phyloP scores from a whole-genome alignment of 2,329 filamentous ascomycete species.

The Leptosphaerulina australis region DNA sequence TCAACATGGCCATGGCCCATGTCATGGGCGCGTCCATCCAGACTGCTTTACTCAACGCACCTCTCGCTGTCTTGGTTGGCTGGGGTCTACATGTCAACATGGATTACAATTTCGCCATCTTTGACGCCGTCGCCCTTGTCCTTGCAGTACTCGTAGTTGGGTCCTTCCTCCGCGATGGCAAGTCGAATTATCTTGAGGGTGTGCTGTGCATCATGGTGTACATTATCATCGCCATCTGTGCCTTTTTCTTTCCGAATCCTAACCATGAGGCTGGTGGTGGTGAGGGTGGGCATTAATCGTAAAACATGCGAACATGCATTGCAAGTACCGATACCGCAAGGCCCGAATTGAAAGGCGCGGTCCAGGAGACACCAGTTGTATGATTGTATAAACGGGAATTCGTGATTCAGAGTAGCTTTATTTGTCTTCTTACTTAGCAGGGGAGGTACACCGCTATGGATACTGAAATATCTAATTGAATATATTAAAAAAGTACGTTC shows the following conservation, averaged over 20 bases:
- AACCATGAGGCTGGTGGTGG: constrained; percentile 4
- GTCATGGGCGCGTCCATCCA: constrained; percentile 87
- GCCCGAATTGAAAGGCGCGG: background rate
- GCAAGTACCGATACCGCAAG: background rate
- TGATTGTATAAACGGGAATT: constrained; percentile 9
- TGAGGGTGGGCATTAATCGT: constrained; percentile 24
- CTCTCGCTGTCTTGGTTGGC: constrained; percentile 79
- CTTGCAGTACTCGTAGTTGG: constrained; percentile 85
- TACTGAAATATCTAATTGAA: too few relatives aligned
- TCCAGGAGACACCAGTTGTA: background rate
- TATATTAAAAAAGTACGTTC: background rate
- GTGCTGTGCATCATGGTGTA: constrained; percentile 76
- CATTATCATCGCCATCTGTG: constrained; percentile 65
- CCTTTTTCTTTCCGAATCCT: constrained; percentile 67
- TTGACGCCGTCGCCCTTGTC: constrained; percentile 81
- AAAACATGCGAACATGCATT: background rate
- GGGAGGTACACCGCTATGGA: constrained; percentile 16
- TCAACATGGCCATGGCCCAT: constrained; percentile 85
- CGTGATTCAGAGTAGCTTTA: constrained; percentile 2
- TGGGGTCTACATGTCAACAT: constrained; percentile 74
- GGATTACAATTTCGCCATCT: constrained; percentile 84
- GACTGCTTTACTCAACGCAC: constrained; percentile 86
- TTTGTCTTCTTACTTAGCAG: constrained; percentile 21
- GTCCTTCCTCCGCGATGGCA: constrained; percentile 84
- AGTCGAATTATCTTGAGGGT: constrained; percentile 90